Percentiles rank a stretch among this genome's conserved stretches.
phyloP scores from a whole-genome alignment of 2,329 filamentous ascomycete genomes.

The Tolypocladium inflatum region DNA sequence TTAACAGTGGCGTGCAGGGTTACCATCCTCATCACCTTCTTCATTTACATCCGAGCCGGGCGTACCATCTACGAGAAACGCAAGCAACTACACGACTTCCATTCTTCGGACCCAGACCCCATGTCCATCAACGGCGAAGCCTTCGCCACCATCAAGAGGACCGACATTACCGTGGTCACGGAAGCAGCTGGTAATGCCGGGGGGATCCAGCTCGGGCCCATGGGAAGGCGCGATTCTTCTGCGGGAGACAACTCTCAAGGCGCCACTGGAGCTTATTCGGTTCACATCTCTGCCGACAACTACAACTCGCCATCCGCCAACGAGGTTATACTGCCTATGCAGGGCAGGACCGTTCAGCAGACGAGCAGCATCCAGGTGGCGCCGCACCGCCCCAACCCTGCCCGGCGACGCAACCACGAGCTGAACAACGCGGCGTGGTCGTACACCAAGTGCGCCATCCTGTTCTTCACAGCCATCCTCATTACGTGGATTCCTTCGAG shows the following conservation, averaged over 20 bases:
- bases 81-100: constrained; percentile 48
- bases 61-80: constrained; percentile 59
- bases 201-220: constrained; percentile 13
- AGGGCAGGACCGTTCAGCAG: constrained; percentile 11
- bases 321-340: constrained; percentile 17
- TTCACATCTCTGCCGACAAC: constrained; percentile 35
- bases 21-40: constrained; percentile 49
- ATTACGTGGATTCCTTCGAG: constrained; percentile 72
- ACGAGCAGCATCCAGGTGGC: constrained; percentile 6
- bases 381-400: constrained; percentile 15
- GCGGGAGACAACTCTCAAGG: constrained; percentile 5
- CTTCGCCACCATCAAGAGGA: constrained; percentile 44
- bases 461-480: constrained; percentile 63
- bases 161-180: constrained; percentile 54
- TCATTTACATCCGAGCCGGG: constrained; percentile 59
- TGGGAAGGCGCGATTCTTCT: constrained; percentile 10
- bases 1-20: constrained; percentile 32
- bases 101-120: constrained; percentile 33
- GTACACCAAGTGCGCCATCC: constrained; percentile 60
- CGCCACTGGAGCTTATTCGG: constrained; percentile 32
- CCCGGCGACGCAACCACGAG: constrained; percentile 33
- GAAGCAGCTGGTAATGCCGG: constrained; percentile 24
- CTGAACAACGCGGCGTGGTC: constrained; percentile 56
- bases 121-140: constrained; percentile 30
- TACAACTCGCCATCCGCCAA: constrained; percentile 4